Conservation (phyloP, 2,329 filamentous ascomycete species). For the Penicillium rolfsii region DNA sequence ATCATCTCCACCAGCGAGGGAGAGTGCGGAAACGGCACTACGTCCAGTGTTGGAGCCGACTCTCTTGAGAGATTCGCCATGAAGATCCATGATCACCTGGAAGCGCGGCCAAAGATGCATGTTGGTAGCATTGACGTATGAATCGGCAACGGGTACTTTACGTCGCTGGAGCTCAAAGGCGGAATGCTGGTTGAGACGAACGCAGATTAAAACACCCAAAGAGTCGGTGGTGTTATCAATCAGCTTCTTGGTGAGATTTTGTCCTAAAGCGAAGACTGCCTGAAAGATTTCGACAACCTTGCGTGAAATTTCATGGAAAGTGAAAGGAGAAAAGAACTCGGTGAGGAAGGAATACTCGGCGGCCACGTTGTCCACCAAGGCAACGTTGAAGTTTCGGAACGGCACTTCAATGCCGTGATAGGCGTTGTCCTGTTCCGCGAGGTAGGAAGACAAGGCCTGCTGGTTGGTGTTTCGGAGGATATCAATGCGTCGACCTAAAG, state of each 20-base stretch:
- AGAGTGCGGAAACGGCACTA: conserved; percentile 57
- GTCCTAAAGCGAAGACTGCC: conserved; percentile 83
- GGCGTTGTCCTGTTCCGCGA: conserved; percentile 86
- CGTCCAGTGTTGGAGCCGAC: conserved; percentile 53
- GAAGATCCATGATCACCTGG: conserved; percentile 89
- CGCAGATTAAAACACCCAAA: conserved; percentile 84
- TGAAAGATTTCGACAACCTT: conserved; percentile 89
- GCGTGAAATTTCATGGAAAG: conserved; percentile 75
- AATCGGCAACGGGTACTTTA: conserved; percentile 84
- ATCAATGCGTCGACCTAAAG: conserved; percentile 82
- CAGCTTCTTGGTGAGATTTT: conserved; percentile 73
- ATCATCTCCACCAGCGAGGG: conserved; percentile 54
- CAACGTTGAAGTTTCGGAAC: conserved; percentile 93
- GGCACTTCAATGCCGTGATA: conserved; percentile 86
- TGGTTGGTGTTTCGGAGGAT: conserved; percentile 74
- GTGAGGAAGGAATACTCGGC: conserved; percentile 94
- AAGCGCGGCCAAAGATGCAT: conserved; percentile 97
- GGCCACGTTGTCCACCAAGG: conserved; percentile 88
- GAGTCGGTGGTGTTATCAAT: conserved; percentile 79
- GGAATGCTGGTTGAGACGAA: conserved; percentile 88
- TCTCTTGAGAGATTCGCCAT: conserved; percentile 81
- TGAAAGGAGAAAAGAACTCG: conserved; percentile 81
- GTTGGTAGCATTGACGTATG: conserved; percentile 90
- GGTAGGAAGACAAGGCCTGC: conserved; percentile 78
- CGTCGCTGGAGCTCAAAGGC: conserved; percentile 92